Conservation (phyloP, 2,329 filamentous ascomycete genomes). For the Sporothrix humicola region DNA sequence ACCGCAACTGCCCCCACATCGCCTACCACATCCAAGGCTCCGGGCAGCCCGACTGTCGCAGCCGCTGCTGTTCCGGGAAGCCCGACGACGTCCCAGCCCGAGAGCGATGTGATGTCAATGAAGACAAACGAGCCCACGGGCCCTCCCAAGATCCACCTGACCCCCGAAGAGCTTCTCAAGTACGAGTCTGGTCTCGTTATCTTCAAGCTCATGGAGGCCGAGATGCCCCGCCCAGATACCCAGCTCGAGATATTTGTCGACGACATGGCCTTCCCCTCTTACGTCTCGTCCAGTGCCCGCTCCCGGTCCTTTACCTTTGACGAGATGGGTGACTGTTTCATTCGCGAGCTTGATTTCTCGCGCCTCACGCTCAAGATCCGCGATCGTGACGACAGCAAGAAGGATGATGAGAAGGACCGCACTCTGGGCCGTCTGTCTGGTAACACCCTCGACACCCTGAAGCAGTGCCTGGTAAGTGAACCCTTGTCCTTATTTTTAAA, state of each 20-base stretch:
- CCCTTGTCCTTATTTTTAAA: neutral
- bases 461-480: constrained; percentile 78
- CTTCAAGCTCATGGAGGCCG: constrained; percentile 90
- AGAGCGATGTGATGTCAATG: constrained; percentile 12
- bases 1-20: constrained; percentile 14
- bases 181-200: constrained; percentile 92
- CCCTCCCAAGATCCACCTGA: constrained; percentile 77
- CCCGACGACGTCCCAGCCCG: constrained; percentile 53
- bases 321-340: constrained; percentile 93
- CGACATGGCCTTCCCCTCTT: constrained; percentile 91
- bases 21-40: neutral
- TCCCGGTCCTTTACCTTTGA: constrained; percentile 75
- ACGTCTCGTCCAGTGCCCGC: constrained; percentile 77
- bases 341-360: constrained; percentile 96
- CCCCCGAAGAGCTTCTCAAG: constrained; percentile 77
- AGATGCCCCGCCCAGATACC: constrained; percentile 76
- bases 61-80: constrained; percentile 38
- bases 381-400: constrained; percentile 72
- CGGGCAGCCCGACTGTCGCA: neutral
- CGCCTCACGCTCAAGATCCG: constrained; percentile 86
- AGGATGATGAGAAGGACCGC: constrained; percentile 69
- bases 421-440: constrained; percentile 82
- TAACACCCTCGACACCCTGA: constrained; percentile 83
- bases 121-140: constrained; percentile 53
- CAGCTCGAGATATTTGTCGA: constrained; percentile 91